Conservation (phyloP, 2,329 filamentous ascomycete species). For the Epichloe glyceriae region DNA sequence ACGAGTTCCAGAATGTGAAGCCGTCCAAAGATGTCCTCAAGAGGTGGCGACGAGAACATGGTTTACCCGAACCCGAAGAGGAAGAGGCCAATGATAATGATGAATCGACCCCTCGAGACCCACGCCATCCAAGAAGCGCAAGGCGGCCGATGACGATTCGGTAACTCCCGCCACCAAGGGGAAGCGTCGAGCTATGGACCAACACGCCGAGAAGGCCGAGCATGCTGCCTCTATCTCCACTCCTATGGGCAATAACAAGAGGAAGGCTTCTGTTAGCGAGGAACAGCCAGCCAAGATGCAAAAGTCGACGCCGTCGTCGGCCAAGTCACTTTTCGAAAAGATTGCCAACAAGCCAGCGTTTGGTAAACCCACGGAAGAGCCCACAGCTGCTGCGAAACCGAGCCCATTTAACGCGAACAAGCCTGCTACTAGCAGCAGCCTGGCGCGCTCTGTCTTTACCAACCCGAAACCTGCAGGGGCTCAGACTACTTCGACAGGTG, state of each 20-base stretch:
- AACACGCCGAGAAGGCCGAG: slow-evolving; percentile 27
- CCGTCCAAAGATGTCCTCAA: slow-evolving; percentile 43
- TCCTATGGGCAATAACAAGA: slow-evolving; percentile 34
- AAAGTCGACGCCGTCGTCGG: slow-evolving; percentile 38
- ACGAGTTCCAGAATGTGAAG: slow-evolving; percentile 50
- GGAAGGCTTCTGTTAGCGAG: slow-evolving; percentile 33
- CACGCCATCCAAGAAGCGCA: slow-evolving; percentile 37
- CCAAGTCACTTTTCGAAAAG: slow-evolving; percentile 43
- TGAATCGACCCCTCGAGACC: slow-evolving; percentile 15
- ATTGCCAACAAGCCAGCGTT: slow-evolving; percentile 36
- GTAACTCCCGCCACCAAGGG: slow-evolving; percentile 26
- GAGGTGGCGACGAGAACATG: slow-evolving; percentile 45
- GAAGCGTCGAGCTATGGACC: slow-evolving; percentile 36
- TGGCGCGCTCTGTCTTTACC: slow-evolving; percentile 31
- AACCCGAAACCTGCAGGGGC: slow-evolving; percentile 22
- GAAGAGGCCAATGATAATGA: slow-evolving; percentile 19
- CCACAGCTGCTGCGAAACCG: slow-evolving; percentile 16
- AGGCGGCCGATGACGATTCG: slow-evolving; percentile 38
- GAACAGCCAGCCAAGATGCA: slow-evolving; percentile 38
- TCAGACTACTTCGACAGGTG: slow-evolving; percentile 13
- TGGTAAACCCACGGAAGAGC: slow-evolving; percentile 14
- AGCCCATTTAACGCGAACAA: slow-evolving; percentile 23
- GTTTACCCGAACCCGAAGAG: slow-evolving; percentile 37
- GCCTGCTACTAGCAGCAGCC: slow-evolving; percentile 20
- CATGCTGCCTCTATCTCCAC: slow-evolving; percentile 9